These are phyloP conservation scores for Fusarium udum DNA, from an alignment of 2,329 filamentous ascomycete species.

Conservation along the genomic window DNA sequence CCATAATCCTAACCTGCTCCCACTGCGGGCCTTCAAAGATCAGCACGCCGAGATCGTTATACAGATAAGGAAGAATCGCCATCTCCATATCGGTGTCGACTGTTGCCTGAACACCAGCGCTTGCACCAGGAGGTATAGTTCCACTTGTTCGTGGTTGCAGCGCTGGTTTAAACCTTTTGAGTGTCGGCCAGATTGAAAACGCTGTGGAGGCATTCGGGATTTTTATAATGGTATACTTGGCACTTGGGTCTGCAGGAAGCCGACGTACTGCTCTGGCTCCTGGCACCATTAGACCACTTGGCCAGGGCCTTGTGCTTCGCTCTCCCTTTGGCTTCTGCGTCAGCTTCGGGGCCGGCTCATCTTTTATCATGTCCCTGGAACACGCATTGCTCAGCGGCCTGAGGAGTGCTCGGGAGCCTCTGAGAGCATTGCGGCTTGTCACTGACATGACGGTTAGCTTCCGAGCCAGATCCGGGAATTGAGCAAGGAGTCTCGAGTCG, in stretches of 20 bases:
- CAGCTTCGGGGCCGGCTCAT: neutral
- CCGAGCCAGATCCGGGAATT: too few species aligned
- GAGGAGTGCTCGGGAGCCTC: neutral
- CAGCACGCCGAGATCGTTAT: conserved; percentile 47
- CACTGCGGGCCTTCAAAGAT: conserved; percentile 43
- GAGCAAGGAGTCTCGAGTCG: neutral
- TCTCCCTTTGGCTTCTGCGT: neutral
- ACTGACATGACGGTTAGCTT: neutral
- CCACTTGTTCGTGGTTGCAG: conserved; percentile 25
- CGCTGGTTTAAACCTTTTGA: conserved; percentile 35
- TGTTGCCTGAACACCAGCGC: neutral
- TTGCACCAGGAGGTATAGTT: neutral
- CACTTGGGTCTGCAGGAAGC: neutral
- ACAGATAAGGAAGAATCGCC: conserved; percentile 32
- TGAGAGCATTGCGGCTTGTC: neutral
- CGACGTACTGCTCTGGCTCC: neutral
- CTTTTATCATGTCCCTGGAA: neutral
- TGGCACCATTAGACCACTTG: neutral
- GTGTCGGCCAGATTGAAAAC: conserved; percentile 32
- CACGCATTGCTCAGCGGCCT: neutral
- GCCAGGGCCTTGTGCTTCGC: neutral
- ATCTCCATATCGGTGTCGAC: neutral
- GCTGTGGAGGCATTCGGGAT: conserved; percentile 5
- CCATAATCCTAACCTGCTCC: conserved; percentile 36
- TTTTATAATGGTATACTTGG: neutral